A percentile compares a stretch with the other conserved stretches of the same genome.
phyloP scores from a whole-genome alignment of 2,329 filamentous ascomycete species.

The Acephala macrosclerotiorum region DNA sequence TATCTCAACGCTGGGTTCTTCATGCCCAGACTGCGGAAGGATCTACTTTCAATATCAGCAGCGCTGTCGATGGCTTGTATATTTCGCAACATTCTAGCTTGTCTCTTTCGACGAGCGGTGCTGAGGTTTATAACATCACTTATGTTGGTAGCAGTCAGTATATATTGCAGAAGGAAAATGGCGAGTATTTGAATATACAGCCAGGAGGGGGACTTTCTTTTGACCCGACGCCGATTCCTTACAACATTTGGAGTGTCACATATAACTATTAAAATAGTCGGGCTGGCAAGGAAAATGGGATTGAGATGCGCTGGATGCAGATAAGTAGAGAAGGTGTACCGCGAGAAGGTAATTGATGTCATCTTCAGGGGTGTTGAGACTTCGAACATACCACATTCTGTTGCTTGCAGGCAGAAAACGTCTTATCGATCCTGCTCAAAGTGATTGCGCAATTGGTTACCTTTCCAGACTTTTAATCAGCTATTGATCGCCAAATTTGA shows the following conservation, averaged over 20 bases:
- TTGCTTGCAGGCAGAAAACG: too few species aligned
- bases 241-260: slow-evolving; percentile 38
- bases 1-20: slow-evolving; percentile 57
- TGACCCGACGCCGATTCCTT: slow-evolving; percentile 26
- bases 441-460: too few species aligned
- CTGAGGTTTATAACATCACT: slow-evolving; percentile 37
- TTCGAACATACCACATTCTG: too few species aligned
- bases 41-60: slow-evolving; percentile 46
- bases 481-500: too few species aligned
- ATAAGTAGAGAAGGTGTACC: too few species aligned
- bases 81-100: slow-evolving; percentile 38
- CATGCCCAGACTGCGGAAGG: slow-evolving; percentile 46
- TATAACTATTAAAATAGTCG: slow-evolving; percentile 9
- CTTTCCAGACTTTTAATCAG: too few species aligned
- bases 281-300: too few species aligned
- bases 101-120: slow-evolving; percentile 30
- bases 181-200: slow-evolving; percentile 36
- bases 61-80: slow-evolving; percentile 49
- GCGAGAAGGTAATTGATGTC: too few species aligned
- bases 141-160: slow-evolving; percentile 39
- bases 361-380: too few species aligned
- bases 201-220: slow-evolving; percentile 31
- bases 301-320: too few species aligned
- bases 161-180: slow-evolving; percentile 39
- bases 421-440: too few species aligned